phyloP scores from a whole-genome alignment of 495 filamentous ascomycete genomes.

The Hypoxylon crocopeplum region DNA sequence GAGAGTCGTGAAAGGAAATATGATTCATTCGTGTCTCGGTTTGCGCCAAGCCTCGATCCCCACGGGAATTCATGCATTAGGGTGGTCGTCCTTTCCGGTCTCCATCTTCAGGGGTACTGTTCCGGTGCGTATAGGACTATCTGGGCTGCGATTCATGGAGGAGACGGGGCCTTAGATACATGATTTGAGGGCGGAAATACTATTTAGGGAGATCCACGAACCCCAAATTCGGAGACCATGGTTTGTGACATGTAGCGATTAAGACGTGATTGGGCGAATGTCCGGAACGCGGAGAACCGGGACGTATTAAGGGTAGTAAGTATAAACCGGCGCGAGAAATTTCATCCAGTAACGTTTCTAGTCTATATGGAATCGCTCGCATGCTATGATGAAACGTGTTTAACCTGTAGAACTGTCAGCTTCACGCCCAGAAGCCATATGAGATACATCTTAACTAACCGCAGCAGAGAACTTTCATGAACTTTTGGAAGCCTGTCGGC shows the following conservation, averaged over 20 bases:
- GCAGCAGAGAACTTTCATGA: conserved; percentile 85
- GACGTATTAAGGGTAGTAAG: conserved; percentile 38
- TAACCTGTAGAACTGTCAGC: conserved; percentile 28
- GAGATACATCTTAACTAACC: conserved; percentile 56
- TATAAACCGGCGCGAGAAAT: conserved; percentile 29
- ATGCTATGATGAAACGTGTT: conserved; percentile 29
- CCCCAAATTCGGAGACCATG: conserved; percentile 12
- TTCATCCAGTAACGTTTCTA: conserved; percentile 38
- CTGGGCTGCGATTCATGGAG: conserved; percentile 5
- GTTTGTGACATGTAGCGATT: conserved; percentile 10
- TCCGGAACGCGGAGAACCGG: conserved; percentile 9
- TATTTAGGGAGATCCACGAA: neutral
- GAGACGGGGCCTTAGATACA: conserved; percentile 1
- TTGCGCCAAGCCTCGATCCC: conserved; percentile 30
- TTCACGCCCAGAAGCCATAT: neutral
- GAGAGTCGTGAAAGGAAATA: conserved; percentile 45
- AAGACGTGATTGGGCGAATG: conserved; percentile 22
- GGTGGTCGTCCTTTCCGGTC: conserved; percentile 13
- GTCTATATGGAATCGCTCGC: conserved; percentile 39
- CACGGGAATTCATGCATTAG: conserved; percentile 19
- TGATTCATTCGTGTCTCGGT: conserved; percentile 38
- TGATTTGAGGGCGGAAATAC: neutral
- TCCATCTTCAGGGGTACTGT: conserved; percentile 1
- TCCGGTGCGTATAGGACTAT: neutral
- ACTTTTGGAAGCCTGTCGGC: conserved; percentile 69